These are phyloP conservation scores for Wallacemonas sp. DNA, from an alignment of 208 protist species.

Conservation along the genomic window DNA sequence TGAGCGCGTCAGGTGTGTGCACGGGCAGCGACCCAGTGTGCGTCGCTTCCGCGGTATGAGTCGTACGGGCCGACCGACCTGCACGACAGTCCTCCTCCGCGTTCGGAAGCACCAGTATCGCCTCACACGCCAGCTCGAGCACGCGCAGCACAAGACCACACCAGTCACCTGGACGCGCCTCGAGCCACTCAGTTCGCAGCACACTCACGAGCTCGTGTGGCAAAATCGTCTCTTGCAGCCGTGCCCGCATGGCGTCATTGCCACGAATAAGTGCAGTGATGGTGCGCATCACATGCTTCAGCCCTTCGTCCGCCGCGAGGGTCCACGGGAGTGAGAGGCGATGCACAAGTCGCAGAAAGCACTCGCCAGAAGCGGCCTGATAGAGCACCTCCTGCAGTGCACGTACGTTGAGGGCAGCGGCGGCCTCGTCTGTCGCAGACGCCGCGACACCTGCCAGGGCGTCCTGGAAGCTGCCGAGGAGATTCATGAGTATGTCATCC, in stretches of 20 bases:
- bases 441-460: conserved; percentile 22
- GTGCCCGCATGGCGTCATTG: conserved; percentile 23
- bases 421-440: neutral
- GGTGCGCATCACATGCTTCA: conserved; percentile 29
- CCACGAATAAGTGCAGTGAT: conserved; percentile 28
- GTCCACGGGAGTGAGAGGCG: conserved; percentile 49
- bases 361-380: conserved; percentile 17
- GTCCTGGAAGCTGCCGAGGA: conserved; percentile 35
- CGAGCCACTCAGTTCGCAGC: conserved; percentile 38
- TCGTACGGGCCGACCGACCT: too few relatives aligned
- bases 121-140: conserved; percentile 36
- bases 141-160: conserved; percentile 20
- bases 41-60: too few relatives aligned
- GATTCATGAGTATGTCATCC: conserved; percentile 28
- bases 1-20: too few relatives aligned
- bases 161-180: conserved; percentile 9
- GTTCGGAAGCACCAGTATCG: conserved; percentile 2
- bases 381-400: conserved; percentile 48
- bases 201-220: conserved; percentile 30
- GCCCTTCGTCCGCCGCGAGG: conserved; percentile 19
- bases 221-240: conserved; percentile 27
- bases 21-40: too few relatives aligned
- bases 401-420: conserved; percentile 14
- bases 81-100: neutral
- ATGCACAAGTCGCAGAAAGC: conserved; percentile 51